Percentiles rank a stretch among this genome's conserved stretches.
These are phyloP conservation scores for Penicillium roqueforti DNA, from an alignment of 495 filamentous ascomycete genomes.

Conservation along the genomic window DNA sequence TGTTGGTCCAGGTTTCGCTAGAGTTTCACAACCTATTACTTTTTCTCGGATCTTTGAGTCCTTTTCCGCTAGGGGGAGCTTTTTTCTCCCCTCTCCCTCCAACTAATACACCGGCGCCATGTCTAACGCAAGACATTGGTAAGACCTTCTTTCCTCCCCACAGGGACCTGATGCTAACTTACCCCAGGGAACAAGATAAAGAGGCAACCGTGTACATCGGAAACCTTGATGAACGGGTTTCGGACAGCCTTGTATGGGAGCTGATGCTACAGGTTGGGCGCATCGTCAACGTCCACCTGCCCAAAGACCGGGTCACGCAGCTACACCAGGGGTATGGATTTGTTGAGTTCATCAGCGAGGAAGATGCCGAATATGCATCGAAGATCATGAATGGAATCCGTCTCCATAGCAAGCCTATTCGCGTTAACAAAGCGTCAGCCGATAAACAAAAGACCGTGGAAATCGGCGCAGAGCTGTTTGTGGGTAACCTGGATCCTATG, in stretches of 20 bases:
- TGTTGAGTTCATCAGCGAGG: slow-evolving; percentile 94
- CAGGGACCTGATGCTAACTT: slow-evolving; percentile 5
- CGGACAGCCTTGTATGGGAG: slow-evolving; percentile 90
- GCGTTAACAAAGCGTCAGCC: slow-evolving; percentile 93
- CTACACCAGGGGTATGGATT: slow-evolving; percentile 98
- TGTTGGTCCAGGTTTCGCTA: not conserved
- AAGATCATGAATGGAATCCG: slow-evolving; percentile 95
- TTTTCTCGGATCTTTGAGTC: not conserved
- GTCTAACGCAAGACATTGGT: slow-evolving; percentile 82
- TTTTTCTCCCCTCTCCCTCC: not conserved
- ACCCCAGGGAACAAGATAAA: slow-evolving; percentile 90
- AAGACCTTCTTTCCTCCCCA: slow-evolving; percentile 20
- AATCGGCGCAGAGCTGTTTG: slow-evolving; percentile 94
- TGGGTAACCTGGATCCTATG: slow-evolving; percentile 92
- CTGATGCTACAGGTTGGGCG: slow-evolving; percentile 96
- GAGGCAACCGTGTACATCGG: slow-evolving; percentile 98
- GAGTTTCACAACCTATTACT: not conserved
- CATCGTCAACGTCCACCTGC: slow-evolving; percentile 95
- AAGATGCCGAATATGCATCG: slow-evolving; percentile 95
- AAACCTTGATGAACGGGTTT: slow-evolving; percentile 94
- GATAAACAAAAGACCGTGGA: slow-evolving; percentile 97
- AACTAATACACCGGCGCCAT: slow-evolving; percentile 36
- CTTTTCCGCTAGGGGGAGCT: not conserved
- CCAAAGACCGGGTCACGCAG: slow-evolving; percentile 95
- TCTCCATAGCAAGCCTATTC: slow-evolving; percentile 88